Evolutionary conservation across 768 basidiomycete genomes (phyloP), one percentile per base, ranked within the genome.

Genomic region (Leccinum subgranulosum): DNA sequence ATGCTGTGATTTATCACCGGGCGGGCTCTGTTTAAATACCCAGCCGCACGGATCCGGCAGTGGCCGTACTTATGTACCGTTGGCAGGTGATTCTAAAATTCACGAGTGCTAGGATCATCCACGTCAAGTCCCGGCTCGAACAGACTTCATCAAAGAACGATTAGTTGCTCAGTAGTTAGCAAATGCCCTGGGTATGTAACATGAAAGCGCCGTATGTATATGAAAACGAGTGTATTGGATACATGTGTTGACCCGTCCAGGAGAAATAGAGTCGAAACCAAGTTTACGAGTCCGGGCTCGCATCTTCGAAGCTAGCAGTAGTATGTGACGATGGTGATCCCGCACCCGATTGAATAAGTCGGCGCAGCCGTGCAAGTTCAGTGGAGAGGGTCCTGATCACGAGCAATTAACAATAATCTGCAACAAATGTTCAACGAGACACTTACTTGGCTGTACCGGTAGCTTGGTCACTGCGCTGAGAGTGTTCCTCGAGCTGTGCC

Each of bases 301-400:
- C 29, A 45, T 49, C 59, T 50, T 60, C 60, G 3, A 48, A 51
- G 49, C 61, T 57, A 51, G 51, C 51, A 28, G 61, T 57, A 48
- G 51, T 57, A 39, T 53, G 49, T 23, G 60, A 55, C 34, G 66
- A 53, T 49, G 73, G 63, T 60, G 68, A 64, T 55, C 72, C 74
- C 1, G 78, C 75, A 63, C 81, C 79, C 41, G 74, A 73, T 65
- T 82, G 87, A 84, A 92, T 91, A 41, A 92, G 78, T 62, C 90
- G 79, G 66, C 87, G 79, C 66, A 92, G 73, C 56, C 88, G 79
- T 50, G 83, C 80, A 47, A 92, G 76, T 68, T 92, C 90, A 28
- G 77, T 75, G 6, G 86, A 75, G 29, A 91, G 70, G 31, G 75
- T 73, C 65, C 88, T 89, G 64, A 27, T 54, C 5, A 21, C 19